A percentile compares a stretch with the other conserved stretches of the same genome.
Evolutionary conservation across 1,284 basidiomycete genomes (phyloP).

Genomic region (Apiotrichum veenhuisii): DNA sequence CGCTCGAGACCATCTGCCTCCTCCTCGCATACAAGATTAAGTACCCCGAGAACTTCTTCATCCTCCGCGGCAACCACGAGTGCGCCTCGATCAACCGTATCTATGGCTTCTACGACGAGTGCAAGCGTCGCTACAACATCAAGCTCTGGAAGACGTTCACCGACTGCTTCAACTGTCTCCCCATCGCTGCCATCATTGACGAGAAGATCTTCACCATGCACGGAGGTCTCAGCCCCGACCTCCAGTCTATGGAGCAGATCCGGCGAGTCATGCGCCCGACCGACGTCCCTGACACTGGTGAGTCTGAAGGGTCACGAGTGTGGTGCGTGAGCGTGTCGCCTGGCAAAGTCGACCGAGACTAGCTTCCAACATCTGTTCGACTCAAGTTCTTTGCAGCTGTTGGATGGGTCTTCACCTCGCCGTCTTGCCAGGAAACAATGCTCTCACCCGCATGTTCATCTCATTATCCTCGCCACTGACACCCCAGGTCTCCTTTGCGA

Average conservation of each 20-base stretch:
- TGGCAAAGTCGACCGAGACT: no score
- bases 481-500: slow-evolving; percentile 90
- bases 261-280: slow-evolving; percentile 98
- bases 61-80: slow-evolving; percentile 61
- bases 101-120: slow-evolving; percentile 63
- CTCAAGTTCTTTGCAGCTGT: no score
- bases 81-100: slow-evolving; percentile 60
- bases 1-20: slow-evolving; percentile 59
- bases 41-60: slow-evolving; percentile 63
- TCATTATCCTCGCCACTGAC: no score
- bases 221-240: slow-evolving; percentile 70
- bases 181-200: slow-evolving; percentile 62
- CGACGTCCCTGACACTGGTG: slow-evolving; percentile 96
- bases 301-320: no score
- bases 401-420: no score
- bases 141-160: slow-evolving; percentile 65
- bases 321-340: no score
- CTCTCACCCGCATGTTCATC: no score
- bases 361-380: no score
- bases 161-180: slow-evolving; percentile 63
- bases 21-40: slow-evolving; percentile 59
- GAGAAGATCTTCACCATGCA: slow-evolving; percentile 61
- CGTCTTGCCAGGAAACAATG: no score
- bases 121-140: slow-evolving; percentile 63
- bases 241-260: slow-evolving; percentile 99